Conservation (phyloP, 2,329 filamentous ascomycete species). For the Triangularia verruculosa region DNA sequence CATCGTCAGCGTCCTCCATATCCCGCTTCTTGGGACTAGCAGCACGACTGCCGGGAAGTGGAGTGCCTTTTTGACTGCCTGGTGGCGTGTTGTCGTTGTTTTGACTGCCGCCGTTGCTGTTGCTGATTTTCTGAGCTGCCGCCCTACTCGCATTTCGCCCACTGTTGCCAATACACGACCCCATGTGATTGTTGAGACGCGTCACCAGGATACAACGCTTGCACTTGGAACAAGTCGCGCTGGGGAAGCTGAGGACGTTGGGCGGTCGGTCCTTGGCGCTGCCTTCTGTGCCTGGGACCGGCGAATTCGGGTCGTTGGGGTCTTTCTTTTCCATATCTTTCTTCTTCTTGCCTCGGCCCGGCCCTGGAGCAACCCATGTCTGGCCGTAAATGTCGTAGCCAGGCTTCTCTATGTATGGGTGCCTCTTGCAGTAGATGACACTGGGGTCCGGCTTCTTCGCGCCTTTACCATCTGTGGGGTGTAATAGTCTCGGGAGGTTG, state of each 20-base stretch:
- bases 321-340: slow-evolving; percentile 64
- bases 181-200: slow-evolving; percentile 66
- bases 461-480: slow-evolving; percentile 69
- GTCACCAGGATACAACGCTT: slow-evolving; percentile 64
- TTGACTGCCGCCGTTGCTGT: slow-evolving; percentile 47
- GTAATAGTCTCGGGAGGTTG: slow-evolving; percentile 68
- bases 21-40: slow-evolving; percentile 57
- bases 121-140: slow-evolving; percentile 62
- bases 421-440: slow-evolving; percentile 74
- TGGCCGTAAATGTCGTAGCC: slow-evolving; percentile 81
- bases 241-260: slow-evolving; percentile 63
- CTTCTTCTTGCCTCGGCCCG: slow-evolving; percentile 73
- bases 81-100: slow-evolving; percentile 58
- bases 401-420: slow-evolving; percentile 72
- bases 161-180: slow-evolving; percentile 64
- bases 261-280: slow-evolving; percentile 54
- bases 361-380: slow-evolving; percentile 70
- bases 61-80: slow-evolving; percentile 61
- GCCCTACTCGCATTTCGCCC: slow-evolving; percentile 61
- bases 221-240: slow-evolving; percentile 65
- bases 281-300: slow-evolving; percentile 24
- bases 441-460: slow-evolving; percentile 63
- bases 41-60: slow-evolving; percentile 51
- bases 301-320: slow-evolving; percentile 45
- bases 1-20: slow-evolving; percentile 52